phyloP scores from a whole-genome alignment of 345 rosid genomes.

The Syzygium aqueum region DNA sequence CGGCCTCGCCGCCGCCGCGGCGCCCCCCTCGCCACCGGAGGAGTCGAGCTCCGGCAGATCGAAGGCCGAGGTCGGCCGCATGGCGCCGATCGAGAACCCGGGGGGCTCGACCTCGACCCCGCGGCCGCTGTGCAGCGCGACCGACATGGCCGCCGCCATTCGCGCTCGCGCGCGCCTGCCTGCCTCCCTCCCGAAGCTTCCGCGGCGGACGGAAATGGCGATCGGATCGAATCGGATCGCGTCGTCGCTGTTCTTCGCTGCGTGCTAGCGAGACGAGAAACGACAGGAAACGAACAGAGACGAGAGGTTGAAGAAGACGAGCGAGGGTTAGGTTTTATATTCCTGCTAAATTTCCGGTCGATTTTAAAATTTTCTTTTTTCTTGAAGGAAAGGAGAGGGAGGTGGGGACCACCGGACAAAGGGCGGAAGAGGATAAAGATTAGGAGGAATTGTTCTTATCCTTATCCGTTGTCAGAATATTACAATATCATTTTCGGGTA shows the following conservation, averaged over 20 bases:
- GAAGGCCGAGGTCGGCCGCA: background rate
- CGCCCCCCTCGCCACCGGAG: background rate
- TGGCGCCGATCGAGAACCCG: background rate
- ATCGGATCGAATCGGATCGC: background rate
- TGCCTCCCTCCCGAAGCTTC: background rate
- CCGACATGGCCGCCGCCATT: background rate
- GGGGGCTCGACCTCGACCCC: background rate
- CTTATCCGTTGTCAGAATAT: background rate
- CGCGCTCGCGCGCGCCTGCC: too few species aligned
- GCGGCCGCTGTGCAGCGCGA: background rate
- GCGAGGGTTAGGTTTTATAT: background rate
- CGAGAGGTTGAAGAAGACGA: background rate
- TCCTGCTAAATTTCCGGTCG: background rate
- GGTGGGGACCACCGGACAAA: background rate
- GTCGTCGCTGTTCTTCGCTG: background rate
- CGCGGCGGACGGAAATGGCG: background rate
- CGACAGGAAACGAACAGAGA: background rate
- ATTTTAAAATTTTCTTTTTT: background rate
- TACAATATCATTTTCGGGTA: background rate
- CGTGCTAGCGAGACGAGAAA: background rate
- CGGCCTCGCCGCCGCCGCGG: conserved; percentile 1
- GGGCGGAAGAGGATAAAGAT: background rate
- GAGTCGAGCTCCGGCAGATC: background rate
- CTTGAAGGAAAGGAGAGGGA: background rate
- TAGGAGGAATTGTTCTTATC: background rate